A percentile compares a stretch with the other conserved stretches of the same genome.
Conservation (phyloP, 768 basidiomycete species). For the Hemileccinum rubropunctum region DNA sequence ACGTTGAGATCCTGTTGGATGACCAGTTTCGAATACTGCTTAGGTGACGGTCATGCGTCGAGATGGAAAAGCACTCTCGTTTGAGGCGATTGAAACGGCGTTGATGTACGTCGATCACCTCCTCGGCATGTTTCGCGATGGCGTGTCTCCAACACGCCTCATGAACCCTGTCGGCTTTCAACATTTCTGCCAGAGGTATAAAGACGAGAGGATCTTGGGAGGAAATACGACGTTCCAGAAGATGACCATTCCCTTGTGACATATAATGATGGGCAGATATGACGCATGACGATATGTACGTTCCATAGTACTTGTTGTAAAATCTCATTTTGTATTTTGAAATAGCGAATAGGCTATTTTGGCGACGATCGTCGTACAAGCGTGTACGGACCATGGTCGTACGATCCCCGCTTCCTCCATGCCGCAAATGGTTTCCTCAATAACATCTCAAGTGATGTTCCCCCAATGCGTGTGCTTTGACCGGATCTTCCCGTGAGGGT, state of each 20-base stretch:
- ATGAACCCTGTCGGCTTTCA: constrained; percentile 25
- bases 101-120: constrained; percentile 35
- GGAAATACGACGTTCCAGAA: constrained; percentile 12
- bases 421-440: too few relatives aligned
- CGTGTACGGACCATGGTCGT: background rate
- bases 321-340: background rate
- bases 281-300: background rate
- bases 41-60: constrained; percentile 28
- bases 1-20: too few relatives aligned
- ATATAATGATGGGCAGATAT: background rate
- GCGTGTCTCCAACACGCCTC: constrained; percentile 9
- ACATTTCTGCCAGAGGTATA: constrained; percentile 23
- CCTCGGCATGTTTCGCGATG: constrained; percentile 27
- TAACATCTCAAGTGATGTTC: too few relatives aligned
- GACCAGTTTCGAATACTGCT: background rate
- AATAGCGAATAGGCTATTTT: background rate
- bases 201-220: constrained; percentile 11
- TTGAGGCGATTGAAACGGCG: constrained; percentile 25
- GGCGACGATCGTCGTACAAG: background rate
- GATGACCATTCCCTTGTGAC: constrained; percentile 22
- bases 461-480: too few relatives aligned
- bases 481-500: too few relatives aligned
- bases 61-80: constrained; percentile 23
- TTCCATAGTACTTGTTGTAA: background rate
- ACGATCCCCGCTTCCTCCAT: too few relatives aligned